Evolutionary conservation across 2,329 filamentous ascomycete genomes (phyloP), one percentile per base, ranked within the genome.

Genomic region (Orbilia ellipsospora): DNA sequence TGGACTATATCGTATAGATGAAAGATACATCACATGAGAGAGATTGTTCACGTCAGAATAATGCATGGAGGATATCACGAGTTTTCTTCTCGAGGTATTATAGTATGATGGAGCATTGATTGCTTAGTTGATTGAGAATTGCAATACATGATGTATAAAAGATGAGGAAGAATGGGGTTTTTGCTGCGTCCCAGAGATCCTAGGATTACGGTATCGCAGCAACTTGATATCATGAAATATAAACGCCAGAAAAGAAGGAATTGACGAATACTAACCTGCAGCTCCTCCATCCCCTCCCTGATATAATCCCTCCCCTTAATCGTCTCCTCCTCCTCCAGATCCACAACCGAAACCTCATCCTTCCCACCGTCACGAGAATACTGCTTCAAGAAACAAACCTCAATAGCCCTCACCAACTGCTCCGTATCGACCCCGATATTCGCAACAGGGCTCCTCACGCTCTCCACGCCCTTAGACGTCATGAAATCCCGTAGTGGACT

Each of bases 381-480:
- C 8, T 12, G 6, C 16, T 16, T 16, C 5, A 82, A 83, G 82
- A 97, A 97, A 81, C 92, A 87, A 5, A 83, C 82, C 26, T 88
- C 83, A 1, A 92, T 89, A 10, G 87, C 88, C 0, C 82, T 82
- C 63, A 87, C 81, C 45, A 82, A 81, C 54, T 86, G 82, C 51
- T 84, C 83, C 67, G 86, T 85, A 42, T 81, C 83, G 0, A 92
- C 81, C 2, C 88, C 87, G 0, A 96, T 89, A 82, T 98, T 99
- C 6, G 88, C 86, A 10, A 98, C 90, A 0, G 89, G 88, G 56
- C 93, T 96, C 77, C 92, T 90, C 51, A 98, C 93, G 81, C 94
- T 98, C 79, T 95, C 93, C 0, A 97, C 94, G 0, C 95, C 95
- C 74, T 91, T 90, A 0, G 92, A 92, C 77, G 88, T 88, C 80